Conservation (phyloP, 2,329 filamentous ascomycete species). For the Monosporascus sp. region DNA sequence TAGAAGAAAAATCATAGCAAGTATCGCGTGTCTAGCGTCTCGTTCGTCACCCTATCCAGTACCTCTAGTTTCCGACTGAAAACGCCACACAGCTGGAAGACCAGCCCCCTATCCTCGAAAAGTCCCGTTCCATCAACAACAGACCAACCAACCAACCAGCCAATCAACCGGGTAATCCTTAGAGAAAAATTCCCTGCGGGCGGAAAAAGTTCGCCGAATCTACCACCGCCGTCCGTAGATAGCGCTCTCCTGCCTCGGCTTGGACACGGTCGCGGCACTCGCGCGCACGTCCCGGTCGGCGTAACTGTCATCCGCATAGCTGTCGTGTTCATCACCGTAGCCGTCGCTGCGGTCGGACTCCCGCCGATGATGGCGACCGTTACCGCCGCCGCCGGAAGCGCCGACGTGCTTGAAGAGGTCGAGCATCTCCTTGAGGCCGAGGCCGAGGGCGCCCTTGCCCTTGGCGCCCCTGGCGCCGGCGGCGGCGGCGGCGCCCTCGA, state of each 20-base stretch:
- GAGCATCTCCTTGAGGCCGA: constrained; percentile 90
- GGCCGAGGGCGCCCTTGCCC: constrained; percentile 68
- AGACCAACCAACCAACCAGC: neutral
- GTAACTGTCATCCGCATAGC: constrained; percentile 7
- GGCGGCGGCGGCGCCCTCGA: constrained; percentile 66
- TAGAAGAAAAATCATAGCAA: too few species aligned
- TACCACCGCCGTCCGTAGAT: constrained; percentile 40
- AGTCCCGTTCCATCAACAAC: neutral
- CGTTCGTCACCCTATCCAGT: too few species aligned
- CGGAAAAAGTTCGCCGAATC: neutral
- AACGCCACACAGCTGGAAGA: too few species aligned
- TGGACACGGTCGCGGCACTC: constrained; percentile 5
- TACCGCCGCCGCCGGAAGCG: neutral
- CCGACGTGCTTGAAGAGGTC: constrained; percentile 73
- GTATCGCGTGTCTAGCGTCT: too few species aligned
- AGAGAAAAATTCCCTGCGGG: neutral
- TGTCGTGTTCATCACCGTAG: constrained; percentile 29
- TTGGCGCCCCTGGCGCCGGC: constrained; percentile 27
- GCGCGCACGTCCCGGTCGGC: constrained; percentile 19
- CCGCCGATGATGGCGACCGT: neutral
- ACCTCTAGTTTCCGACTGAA: too few species aligned
- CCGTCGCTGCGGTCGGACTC: constrained; percentile 38
- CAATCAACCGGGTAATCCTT: too few species aligned
- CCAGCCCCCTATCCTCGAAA: too few species aligned
- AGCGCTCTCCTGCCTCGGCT: constrained; percentile 29